A percentile compares a stretch with the other conserved stretches of the same genome.
Evolutionary conservation across 148 eudicot genomes (phyloP).

Genomic region (Rhododendron molle): DNA sequence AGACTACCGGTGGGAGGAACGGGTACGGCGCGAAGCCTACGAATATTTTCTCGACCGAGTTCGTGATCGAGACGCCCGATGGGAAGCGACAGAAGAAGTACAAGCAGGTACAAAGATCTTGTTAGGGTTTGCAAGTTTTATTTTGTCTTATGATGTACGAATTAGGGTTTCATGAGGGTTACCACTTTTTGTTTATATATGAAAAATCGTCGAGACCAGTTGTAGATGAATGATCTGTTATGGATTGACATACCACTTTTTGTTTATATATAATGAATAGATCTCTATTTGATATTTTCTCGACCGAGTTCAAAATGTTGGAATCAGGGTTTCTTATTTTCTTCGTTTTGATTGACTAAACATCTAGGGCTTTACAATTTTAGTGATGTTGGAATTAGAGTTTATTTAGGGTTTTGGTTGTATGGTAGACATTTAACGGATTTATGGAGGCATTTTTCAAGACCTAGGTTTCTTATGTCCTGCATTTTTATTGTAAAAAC

Average conservation of each 20-base stretch:
- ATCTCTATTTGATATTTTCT: too few relatives aligned
- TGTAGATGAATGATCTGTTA: too few relatives aligned
- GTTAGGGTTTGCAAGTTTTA: too few relatives aligned
- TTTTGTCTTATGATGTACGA: too few relatives aligned
- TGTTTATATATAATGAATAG: too few relatives aligned
- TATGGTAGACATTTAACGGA: neutral
- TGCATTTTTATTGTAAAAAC: neutral
- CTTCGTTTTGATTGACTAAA: too few relatives aligned
- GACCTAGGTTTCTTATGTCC: neutral
- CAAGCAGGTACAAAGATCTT: constrained; percentile 55
- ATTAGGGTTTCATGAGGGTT: too few relatives aligned
- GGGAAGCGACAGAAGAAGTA: constrained; percentile 78
- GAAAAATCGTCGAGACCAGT: too few relatives aligned
- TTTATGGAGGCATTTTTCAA: neutral
- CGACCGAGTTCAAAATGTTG: too few relatives aligned
- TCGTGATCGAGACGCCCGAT: constrained; percentile 84
- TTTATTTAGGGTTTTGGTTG: neutral
- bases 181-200: too few relatives aligned
- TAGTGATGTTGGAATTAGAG: neutral
- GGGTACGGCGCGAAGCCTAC: constrained; percentile 95
- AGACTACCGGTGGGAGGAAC: constrained; percentile 96
- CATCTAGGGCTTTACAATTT: neutral
- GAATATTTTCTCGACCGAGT: constrained; percentile 83
- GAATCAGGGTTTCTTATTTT: too few relatives aligned
- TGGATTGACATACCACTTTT: too few relatives aligned